These are phyloP conservation scores for Nephelium lappaceum DNA, from an alignment of 345 rosid genomes.

Conservation along the genomic window DNA sequence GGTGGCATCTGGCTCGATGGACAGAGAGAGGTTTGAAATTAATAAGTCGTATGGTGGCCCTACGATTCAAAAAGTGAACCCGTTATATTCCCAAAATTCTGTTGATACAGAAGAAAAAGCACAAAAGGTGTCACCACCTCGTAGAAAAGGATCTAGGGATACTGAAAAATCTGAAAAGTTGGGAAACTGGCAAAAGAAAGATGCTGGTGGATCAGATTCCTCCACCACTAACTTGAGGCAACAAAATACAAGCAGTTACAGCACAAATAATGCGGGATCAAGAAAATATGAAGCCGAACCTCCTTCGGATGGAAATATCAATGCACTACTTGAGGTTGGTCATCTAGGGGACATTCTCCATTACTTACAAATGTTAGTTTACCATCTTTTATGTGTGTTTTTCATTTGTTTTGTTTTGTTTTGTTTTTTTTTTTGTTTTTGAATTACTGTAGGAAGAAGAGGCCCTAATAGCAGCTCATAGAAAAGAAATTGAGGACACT, in stretches of 20 bases:
- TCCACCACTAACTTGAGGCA: conserved; percentile 46
- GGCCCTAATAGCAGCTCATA: conserved; percentile 84
- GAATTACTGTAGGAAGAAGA: conserved; percentile 75
- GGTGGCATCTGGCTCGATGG: conserved; percentile 49
- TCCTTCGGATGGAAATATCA: conserved; percentile 63
- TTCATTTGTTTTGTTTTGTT: conserved; percentile 8
- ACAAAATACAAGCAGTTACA: conserved; percentile 40
- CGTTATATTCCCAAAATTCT: conserved; percentile 53
- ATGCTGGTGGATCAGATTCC: conserved; percentile 50
- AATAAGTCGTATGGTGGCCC: conserved; percentile 51
- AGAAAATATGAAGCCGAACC: conserved; percentile 55
- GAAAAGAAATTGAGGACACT: conserved; percentile 99
- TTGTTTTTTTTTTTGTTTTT: conserved; percentile 4
- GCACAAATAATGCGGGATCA: conserved; percentile 44
- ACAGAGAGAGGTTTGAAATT: conserved; percentile 57
- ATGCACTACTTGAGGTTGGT: conserved; percentile 84
- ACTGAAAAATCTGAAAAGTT: conserved; percentile 64
- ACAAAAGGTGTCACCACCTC: conserved; percentile 81
- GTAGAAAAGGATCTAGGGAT: conserved; percentile 70
- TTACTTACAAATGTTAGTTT: neutral
- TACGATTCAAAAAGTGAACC: conserved; percentile 48
- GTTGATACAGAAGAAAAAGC: conserved; percentile 75
- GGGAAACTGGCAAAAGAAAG: conserved; percentile 58
- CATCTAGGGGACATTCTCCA: neutral
- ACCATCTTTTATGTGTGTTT: neutral